Conservation (phyloP, 805 yeast species). For the Pichia kluyveri region DNA sequence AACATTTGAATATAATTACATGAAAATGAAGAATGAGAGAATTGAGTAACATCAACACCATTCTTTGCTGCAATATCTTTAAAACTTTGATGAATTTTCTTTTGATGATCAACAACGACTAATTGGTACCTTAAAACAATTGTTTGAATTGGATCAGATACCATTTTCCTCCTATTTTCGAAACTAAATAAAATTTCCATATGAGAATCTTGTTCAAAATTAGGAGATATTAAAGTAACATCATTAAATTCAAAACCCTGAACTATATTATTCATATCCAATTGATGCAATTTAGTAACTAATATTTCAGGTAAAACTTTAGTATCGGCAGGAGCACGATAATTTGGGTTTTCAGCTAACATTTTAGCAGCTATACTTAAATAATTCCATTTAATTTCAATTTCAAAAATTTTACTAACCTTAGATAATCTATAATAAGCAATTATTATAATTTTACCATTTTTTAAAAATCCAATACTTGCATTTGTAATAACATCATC, state of each 20-base stretch:
- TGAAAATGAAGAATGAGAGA: conserved; percentile 1
- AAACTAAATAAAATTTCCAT: conserved; percentile 40
- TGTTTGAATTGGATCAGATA: conserved; percentile 12
- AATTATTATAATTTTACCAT: conserved; percentile 36
- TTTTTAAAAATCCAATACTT: conserved; percentile 43
- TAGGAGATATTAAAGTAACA: conserved; percentile 39
- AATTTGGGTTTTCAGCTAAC: conserved; percentile 38
- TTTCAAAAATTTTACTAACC: conserved; percentile 32
- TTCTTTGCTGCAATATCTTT: conserved; percentile 16
- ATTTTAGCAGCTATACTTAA: conserved; percentile 37
- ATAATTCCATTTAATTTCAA: conserved; percentile 49
- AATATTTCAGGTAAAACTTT: conserved; percentile 33
- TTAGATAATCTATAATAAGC: conserved; percentile 30
- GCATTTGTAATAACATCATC: conserved; percentile 26
- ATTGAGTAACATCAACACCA: conserved; percentile 8
- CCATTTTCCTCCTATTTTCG: conserved; percentile 17
- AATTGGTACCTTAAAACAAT: conserved; percentile 20
- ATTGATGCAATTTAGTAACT: conserved; percentile 24
- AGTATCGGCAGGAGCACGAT: conserved; percentile 38
- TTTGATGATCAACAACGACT: conserved; percentile 10
- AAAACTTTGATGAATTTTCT: conserved; percentile 18
- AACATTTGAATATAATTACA: conserved; percentile 16
- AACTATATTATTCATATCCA: conserved; percentile 13
- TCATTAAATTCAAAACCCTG: conserved; percentile 14
- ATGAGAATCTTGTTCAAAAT: conserved; percentile 31